phyloP scores from a whole-genome alignment of 768 basidiomycete species.

The Lentinula guzmanii region DNA sequence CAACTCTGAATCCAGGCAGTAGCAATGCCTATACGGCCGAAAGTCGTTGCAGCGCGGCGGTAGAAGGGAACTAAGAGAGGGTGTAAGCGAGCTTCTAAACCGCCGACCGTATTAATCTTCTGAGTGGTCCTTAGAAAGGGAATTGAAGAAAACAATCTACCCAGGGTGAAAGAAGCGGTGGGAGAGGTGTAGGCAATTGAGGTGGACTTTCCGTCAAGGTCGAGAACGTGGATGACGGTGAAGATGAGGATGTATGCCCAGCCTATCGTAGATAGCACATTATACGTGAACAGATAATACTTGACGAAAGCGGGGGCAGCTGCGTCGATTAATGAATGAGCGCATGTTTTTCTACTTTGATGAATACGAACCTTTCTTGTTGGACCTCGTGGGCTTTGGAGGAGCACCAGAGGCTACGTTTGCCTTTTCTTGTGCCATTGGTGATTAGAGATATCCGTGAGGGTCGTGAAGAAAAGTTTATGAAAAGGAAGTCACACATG shows the following conservation, averaged over 20 bases:
- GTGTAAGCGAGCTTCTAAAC: constrained; percentile 33
- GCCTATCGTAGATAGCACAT: constrained; percentile 62
- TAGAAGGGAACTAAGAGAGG: constrained; percentile 35
- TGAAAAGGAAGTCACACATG: background rate
- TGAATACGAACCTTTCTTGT: constrained; percentile 3
- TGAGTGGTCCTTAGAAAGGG: constrained; percentile 25
- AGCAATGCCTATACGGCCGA: constrained; percentile 50
- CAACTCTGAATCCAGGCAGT: constrained; percentile 78
- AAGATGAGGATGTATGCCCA: constrained; percentile 70
- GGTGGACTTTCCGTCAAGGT: constrained; percentile 34
- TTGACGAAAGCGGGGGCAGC: constrained; percentile 22
- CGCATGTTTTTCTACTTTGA: background rate
- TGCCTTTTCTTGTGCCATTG: constrained; percentile 2
- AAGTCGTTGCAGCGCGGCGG: constrained; percentile 50
- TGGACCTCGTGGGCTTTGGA: background rate
- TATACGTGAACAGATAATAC: constrained; percentile 75
- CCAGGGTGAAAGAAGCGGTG: constrained; percentile 31
- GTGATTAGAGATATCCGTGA: background rate
- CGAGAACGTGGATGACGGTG: constrained; percentile 45
- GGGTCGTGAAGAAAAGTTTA: background rate
- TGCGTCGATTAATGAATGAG: background rate
- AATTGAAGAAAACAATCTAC: constrained; percentile 27
- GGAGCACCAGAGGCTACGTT: background rate
- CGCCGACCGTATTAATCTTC: constrained; percentile 14
- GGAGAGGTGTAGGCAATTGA: constrained; percentile 13